These are phyloP conservation scores for Cordyceps fumosorosea DNA, from an alignment of 2,329 filamentous ascomycete genomes.

Conservation along the genomic window DNA sequence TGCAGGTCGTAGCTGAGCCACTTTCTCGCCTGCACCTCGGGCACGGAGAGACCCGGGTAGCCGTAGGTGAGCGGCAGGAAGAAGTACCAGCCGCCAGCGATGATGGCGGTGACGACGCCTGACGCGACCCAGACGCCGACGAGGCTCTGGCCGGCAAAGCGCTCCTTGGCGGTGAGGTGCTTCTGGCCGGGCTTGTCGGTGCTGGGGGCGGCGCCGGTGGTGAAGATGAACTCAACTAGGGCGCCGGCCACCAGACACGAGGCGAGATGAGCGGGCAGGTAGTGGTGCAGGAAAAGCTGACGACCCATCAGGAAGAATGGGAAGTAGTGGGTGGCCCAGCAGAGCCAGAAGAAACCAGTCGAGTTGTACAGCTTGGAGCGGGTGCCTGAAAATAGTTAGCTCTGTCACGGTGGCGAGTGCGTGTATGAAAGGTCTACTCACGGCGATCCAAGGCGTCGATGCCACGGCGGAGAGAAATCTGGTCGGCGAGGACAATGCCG, in stretches of 20 bases:
- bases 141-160: slow-evolving; percentile 73
- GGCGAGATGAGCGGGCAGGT: slow-evolving; percentile 88
- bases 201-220: slow-evolving; percentile 57
- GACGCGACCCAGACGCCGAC: slow-evolving; percentile 72
- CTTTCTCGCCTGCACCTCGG: slow-evolving; percentile 75
- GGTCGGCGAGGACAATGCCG: slow-evolving; percentile 86
- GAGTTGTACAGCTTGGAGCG: slow-evolving; percentile 96
- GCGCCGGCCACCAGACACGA: slow-evolving; percentile 86
- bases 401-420: neutral
- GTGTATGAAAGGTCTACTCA: slow-evolving; percentile 46
- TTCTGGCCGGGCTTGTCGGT: slow-evolving; percentile 45
- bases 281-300: slow-evolving; percentile 96
- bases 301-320: slow-evolving; percentile 98
- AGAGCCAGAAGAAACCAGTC: slow-evolving; percentile 97
- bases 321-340: slow-evolving; percentile 95
- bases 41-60: slow-evolving; percentile 76
- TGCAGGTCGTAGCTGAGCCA: slow-evolving; percentile 97
- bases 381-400: slow-evolving; percentile 50
- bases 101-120: slow-evolving; percentile 58
- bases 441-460: slow-evolving; percentile 89
- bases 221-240: slow-evolving; percentile 93
- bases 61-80: slow-evolving; percentile 95
- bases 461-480: slow-evolving; percentile 85
- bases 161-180: slow-evolving; percentile 72
- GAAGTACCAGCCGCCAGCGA: slow-evolving; percentile 78